Percentiles rank a stretch among this genome's conserved stretches.
phyloP scores from a whole-genome alignment of 163 green algal species.

The Scenedesmus sp. region DNA sequence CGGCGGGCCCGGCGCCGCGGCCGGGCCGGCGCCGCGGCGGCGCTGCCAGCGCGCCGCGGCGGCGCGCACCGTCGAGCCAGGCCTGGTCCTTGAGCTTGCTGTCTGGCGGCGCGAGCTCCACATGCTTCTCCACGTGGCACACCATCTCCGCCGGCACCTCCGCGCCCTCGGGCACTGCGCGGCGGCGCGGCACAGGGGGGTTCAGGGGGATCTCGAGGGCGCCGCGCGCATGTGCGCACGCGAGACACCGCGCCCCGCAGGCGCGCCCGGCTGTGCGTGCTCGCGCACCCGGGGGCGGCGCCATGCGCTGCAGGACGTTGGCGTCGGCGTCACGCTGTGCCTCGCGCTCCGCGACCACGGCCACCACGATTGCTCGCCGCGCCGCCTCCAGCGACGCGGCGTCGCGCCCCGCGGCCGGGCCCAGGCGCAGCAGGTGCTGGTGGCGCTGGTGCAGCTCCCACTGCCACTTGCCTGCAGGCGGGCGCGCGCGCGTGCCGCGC shows the following conservation, averaged over 20 bases:
- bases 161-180: not conserved
- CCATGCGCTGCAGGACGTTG: constrained; percentile 6
- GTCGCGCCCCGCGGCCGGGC: not conserved
- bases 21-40: no score
- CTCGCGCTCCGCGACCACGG: not conserved
- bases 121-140: constrained; percentile 29
- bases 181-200: no score
- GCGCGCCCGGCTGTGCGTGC: no score
- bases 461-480: constrained; percentile 39
- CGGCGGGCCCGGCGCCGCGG: no score
- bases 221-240: no score
- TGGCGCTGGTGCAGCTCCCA: constrained; percentile 41
- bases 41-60: no score
- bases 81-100: not conserved
- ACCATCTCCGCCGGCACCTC: not conserved
- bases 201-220: no score
- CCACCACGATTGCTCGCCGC: not conserved
- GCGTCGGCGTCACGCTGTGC: not conserved
- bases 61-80: constrained; percentile 2
- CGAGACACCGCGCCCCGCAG: no score
- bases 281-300: no score
- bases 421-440: constrained; percentile 29
- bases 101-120: not conserved
- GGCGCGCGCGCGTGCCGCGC: no score
- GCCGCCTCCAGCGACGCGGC: constrained; percentile 4